Evolutionary conservation across 1,284 basidiomycete species (phyloP).

Genomic region (Paramarasmius palmivorus): DNA sequence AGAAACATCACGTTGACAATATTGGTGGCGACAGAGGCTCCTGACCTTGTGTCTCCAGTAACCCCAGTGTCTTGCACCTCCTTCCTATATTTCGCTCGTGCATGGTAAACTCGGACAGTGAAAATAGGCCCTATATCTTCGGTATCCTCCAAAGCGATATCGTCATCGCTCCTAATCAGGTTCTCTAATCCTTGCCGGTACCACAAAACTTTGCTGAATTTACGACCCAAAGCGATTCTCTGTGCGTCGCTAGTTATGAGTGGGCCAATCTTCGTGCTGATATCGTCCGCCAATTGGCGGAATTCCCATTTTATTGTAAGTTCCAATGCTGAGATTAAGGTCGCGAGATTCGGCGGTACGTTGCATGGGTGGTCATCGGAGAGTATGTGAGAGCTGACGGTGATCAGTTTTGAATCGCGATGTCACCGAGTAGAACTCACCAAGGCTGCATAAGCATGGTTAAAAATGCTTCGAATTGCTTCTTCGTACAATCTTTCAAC

Average conservation of each 20-base stretch:
- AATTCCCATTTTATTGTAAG: not conserved
- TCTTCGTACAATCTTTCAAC: not conserved
- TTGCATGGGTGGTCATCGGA: not conserved
- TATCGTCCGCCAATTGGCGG: not conserved
- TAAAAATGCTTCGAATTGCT: not conserved
- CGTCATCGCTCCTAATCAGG: not conserved
- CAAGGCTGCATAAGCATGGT: not conserved
- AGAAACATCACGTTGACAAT: too few species aligned
- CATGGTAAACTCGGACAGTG: not conserved
- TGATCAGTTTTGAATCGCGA: too few species aligned
- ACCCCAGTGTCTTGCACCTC: not conserved
- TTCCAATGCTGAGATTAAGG: not conserved
- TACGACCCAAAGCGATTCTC: not conserved
- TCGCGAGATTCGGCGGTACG: not conserved
- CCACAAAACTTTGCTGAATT: not conserved
- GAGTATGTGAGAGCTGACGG: not conserved
- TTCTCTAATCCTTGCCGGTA: not conserved
- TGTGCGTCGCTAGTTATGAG: not conserved
- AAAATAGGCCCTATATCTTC: not conserved
- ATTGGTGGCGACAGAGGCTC: too few species aligned
- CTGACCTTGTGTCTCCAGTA: too few species aligned
- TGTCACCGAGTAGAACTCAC: not conserved
- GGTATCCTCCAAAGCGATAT: not conserved
- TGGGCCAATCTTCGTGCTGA: not conserved
- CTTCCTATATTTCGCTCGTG: not conserved